Evolutionary conservation across 768 basidiomycete species (phyloP).

Genomic region (Naganishia onofrii): DNA sequence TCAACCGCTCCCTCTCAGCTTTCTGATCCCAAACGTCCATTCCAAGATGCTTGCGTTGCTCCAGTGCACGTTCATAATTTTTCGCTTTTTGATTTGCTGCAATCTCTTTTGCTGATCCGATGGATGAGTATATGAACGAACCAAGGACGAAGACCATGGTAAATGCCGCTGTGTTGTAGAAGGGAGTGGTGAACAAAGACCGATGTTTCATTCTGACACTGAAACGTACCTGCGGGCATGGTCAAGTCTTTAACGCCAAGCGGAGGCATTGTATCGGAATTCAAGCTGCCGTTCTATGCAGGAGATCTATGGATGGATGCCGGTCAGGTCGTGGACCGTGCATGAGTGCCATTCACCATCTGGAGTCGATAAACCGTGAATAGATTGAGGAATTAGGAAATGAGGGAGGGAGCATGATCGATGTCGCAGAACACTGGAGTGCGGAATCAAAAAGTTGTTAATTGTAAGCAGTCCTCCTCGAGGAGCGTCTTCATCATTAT

Average conservation of each 20-base stretch:
- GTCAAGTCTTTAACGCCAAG: conserved; percentile 12
- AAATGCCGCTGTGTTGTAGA: conserved; percentile 36
- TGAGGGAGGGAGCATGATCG: too few species aligned
- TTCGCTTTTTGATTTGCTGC: conserved; percentile 34
- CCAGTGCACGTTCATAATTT: conserved; percentile 26
- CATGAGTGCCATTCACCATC: too few species aligned
- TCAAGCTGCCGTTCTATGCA: neutral
- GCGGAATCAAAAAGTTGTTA: neutral
- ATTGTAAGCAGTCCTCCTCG: too few species aligned
- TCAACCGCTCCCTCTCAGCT: conserved; percentile 24
- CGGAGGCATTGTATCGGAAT: neutral
- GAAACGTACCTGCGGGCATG: conserved; percentile 2
- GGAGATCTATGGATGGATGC: too few species aligned
- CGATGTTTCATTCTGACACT: neutral
- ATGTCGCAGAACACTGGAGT: neutral
- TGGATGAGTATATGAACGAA: conserved; percentile 40
- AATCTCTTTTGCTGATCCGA: conserved; percentile 34
- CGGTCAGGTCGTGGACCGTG: too few species aligned
- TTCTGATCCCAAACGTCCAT: conserved; percentile 37
- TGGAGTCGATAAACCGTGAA: too few species aligned
- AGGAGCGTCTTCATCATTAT: neutral
- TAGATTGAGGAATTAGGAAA: too few species aligned
- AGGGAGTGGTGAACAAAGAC: neutral
- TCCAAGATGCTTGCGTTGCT: conserved; percentile 34
- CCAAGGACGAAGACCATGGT: conserved; percentile 43